A percentile compares a stretch with the other conserved stretches of the same genome.
phyloP scores from a whole-genome alignment of 257 asterid genomes.

The Nicotiana tabacum region DNA sequence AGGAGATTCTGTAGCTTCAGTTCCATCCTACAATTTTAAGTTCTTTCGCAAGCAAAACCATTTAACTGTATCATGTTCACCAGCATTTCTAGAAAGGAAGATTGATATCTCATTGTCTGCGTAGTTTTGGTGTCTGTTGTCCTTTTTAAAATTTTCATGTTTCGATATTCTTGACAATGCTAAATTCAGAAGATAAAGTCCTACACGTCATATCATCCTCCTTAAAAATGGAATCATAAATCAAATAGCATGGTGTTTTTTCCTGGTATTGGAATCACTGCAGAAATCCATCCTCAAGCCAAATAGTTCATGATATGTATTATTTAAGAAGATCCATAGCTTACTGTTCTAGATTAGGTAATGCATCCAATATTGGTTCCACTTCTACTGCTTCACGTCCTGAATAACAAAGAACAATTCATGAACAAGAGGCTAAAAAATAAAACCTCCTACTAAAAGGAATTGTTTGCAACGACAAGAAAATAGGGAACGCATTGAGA shows the following conservation, averaged over 20 bases:
- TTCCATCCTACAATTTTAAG: neutral
- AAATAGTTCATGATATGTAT: neutral
- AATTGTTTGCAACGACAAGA: neutral
- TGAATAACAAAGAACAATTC: constrained; percentile 18
- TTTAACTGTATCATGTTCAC: neutral
- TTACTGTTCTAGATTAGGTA: constrained; percentile 95
- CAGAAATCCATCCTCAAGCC: neutral
- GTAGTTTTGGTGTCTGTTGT: neutral
- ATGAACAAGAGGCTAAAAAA: neutral
- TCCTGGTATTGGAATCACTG: neutral
- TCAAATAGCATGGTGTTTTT: neutral
- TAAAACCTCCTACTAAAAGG: neutral
- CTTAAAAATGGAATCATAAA: neutral
- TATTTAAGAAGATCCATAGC: constrained; percentile 5
- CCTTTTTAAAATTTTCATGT: neutral
- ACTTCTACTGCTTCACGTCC: constrained; percentile 97
- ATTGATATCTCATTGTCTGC: neutral
- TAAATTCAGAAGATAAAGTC: neutral
- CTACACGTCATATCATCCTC: neutral
- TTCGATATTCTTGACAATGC: neutral
- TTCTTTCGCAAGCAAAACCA: neutral
- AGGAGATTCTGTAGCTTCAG: neutral
- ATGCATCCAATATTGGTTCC: constrained; percentile 80
- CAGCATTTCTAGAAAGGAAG: neutral
- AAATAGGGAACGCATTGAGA: neutral